Evolutionary conservation across 164 flowering plant species (phyloP).

Genomic region (Tetracentron sinense): DNA sequence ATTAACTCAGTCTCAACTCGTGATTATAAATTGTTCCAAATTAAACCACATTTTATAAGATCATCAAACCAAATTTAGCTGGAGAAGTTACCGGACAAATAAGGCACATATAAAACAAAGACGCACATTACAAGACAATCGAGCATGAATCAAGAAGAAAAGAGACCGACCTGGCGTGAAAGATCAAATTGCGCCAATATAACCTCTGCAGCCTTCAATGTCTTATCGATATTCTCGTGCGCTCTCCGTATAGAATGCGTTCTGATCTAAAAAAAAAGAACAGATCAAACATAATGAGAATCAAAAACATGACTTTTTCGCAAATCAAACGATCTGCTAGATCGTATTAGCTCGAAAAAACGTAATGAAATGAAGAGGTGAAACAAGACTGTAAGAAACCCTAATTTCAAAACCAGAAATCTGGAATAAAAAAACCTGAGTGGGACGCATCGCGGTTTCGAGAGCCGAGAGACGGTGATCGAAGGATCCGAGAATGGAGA

Average conservation of each 20-base stretch:
- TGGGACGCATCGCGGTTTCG: slow-evolving; percentile 96
- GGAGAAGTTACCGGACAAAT: background rate
- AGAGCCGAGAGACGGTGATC: slow-evolving; percentile 97
- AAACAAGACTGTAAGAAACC: background rate
- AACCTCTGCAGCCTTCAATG: slow-evolving; percentile 86
- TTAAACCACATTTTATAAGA: background rate
- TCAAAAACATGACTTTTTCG: background rate
- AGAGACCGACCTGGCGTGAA: slow-evolving; percentile 62
- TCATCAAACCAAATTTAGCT: background rate
- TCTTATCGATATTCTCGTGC: slow-evolving; percentile 91
- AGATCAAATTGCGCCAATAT: slow-evolving; percentile 80
- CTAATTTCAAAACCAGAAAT: background rate
- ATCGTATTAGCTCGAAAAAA: background rate
- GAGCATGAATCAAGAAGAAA: background rate
- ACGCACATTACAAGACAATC: background rate
- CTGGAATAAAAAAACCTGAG: slow-evolving; percentile 50
- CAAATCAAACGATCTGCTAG: background rate
- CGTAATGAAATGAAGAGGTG: background rate
- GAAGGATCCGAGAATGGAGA: slow-evolving; percentile 83
- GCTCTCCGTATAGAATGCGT: slow-evolving; percentile 89
- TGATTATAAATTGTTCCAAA: background rate
- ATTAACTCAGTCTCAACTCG: background rate
- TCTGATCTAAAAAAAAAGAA: slow-evolving; percentile 42
- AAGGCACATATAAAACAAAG: background rate
- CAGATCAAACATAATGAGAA: background rate